Evolutionary conservation across 805 yeast genomes (phyloP), one percentile per base, ranked within the genome.

Genomic region (Pichia ethanolica): DNA sequence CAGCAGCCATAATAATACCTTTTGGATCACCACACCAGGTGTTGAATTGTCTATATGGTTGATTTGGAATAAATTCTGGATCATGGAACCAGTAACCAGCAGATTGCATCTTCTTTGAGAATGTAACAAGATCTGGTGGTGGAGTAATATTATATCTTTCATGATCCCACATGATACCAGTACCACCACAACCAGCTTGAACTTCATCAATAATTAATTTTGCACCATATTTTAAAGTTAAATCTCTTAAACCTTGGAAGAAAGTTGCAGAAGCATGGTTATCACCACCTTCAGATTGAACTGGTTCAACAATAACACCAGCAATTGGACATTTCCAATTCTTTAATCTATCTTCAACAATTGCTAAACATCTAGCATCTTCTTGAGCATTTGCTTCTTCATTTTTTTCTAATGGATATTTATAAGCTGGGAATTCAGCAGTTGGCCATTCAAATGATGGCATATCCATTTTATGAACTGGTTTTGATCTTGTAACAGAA

Each of bases 381-480:
- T 89, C 97, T 45, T 73, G 67, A 44, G 72, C 71, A 77, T 90
- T 90, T 44, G 28, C 40, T 57, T 71, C 97, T 65, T 87, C 97
- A 69, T 90, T 97, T 68, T 86, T 96, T 65, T 83, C 87, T 59
- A 91, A 75, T 44, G 88, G 82, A 67, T 84, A 87, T 58, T 79
- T 81, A 64, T 73, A 73, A 55, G 77, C 76, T 33, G 96, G 82
- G 72, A 86, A 93, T 68, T 88, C 89, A 49, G 97, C 97, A 67
- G 86, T 89, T 64, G 98, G 98, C 97, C 97, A 90, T 63, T 87
- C 80, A 74, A 90, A 90, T 7, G 96, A 82, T 53, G 98, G 98
- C 71, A 91, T 74, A 68, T 84, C 90, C 68, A 90, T 73, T 73
- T 91, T 90, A 75, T 90, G 98, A 59, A 91, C 79, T 57, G 97